These are phyloP conservation scores for Wickerhamiella qilinensis DNA, from an alignment of 805 yeast species.

Conservation along the genomic window DNA sequence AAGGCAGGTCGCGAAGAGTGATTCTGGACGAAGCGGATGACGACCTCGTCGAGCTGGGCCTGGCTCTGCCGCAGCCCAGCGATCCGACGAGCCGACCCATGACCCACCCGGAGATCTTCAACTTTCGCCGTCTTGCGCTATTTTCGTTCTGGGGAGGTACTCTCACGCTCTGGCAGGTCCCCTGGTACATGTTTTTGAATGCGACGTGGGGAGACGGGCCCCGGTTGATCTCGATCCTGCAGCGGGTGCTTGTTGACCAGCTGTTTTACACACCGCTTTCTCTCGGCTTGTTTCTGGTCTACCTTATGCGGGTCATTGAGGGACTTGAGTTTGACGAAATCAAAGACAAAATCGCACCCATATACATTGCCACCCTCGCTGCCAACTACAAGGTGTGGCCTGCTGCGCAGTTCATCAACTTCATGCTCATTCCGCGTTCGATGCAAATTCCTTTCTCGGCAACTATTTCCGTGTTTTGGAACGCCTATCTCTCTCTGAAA, in stretches of 20 bases:
- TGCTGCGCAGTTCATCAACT: slow-evolving; percentile 60
- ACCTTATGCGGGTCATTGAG: slow-evolving; percentile 70
- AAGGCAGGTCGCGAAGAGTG: slow-evolving; percentile 19
- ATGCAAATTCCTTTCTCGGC: slow-evolving; percentile 89
- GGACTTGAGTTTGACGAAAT: slow-evolving; percentile 52
- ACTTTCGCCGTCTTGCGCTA: slow-evolving; percentile 54
- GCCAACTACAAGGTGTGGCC: slow-evolving; percentile 91
- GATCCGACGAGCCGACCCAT: slow-evolving; percentile 4
- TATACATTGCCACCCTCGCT: slow-evolving; percentile 44
- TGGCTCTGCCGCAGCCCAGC: slow-evolving; percentile 9
- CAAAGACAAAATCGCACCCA: slow-evolving; percentile 41
- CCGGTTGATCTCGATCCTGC: slow-evolving; percentile 59
- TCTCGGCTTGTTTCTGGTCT: slow-evolving; percentile 62
- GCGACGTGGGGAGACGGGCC: slow-evolving; percentile 59
- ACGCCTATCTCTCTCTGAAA: slow-evolving; percentile 73
- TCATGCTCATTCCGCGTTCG: slow-evolving; percentile 57
- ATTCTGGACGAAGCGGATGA: slow-evolving; percentile 20
- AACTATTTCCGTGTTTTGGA: slow-evolving; percentile 81
- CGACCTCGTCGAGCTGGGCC: slow-evolving; percentile 16
- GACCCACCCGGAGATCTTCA: slow-evolving; percentile 27
- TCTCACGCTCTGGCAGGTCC: slow-evolving; percentile 68
- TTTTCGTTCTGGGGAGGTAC: slow-evolving; percentile 79
- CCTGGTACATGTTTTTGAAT: slow-evolving; percentile 78
- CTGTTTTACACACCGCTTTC: slow-evolving; percentile 78
- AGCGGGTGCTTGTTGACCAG: slow-evolving; percentile 83